Evolutionary conservation across 768 basidiomycete species (phyloP), one percentile per base, ranked within the genome.

Genomic region (Nidularia pulvinata): DNA sequence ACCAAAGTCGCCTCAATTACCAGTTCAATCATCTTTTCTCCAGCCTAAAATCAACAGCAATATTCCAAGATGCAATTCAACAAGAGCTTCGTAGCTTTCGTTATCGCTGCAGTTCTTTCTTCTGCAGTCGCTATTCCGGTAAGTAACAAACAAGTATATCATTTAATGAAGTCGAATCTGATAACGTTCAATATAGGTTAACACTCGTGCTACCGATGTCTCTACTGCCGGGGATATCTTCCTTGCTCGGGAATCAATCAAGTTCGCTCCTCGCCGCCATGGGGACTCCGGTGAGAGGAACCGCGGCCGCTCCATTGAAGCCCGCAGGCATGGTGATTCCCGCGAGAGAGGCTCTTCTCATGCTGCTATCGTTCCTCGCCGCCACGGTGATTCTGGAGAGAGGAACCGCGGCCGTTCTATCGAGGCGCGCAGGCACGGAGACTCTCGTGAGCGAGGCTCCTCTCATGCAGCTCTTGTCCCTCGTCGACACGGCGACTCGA

Each of bases 1-100:
- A 33, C 1, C 9, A 9, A 39, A 39, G 10, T 39, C 37, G 9
- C 37, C 37, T 39, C 37, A 10, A 10, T 9, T n/a, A 10, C 37
- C 37, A 1, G 1, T 9, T n/a, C 37, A 39, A 44, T 45, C 25
- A 49, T 46, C 52, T 52, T 53, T 48, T 49, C 19, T 36, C 53
- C 36, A 47, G 13, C 33, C 43, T 55, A 48, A 16, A 48, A 47
- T 44, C 37, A 14, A 43, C n/a, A 39, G 22, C 19, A 39, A 50
- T 50, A 35, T n/a, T 49, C 42, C 48, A 37, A 49, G 50, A 72
- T 72, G 70, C 67, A 70, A 36, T 69, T 70, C 68, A 68, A 61
- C 65, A 68, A 68, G 58, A 68, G 63, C 61, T 69, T 70, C 48
- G 54, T 69, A 25, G 58, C 64, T 25, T 67, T 72, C 53, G 61